Conservation (phyloP, 805 yeast species). For the Zygosaccharomyces bailii region DNA sequence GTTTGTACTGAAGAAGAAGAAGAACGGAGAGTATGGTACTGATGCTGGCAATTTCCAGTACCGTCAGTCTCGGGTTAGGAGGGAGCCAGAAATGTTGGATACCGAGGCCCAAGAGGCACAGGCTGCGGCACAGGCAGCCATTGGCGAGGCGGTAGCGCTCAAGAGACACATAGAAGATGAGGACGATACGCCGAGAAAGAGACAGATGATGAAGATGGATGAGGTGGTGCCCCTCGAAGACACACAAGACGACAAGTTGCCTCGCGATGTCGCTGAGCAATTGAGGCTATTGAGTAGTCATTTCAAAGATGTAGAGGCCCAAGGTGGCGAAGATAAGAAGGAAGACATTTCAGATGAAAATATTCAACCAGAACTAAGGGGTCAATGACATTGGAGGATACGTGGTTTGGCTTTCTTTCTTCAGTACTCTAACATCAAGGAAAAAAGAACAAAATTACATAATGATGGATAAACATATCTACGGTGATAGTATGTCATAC, state of each 20-base stretch:
- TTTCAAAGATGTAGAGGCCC: conserved; percentile 34
- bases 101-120: conserved; percentile 22
- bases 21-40: conserved; percentile 30
- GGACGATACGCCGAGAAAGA: conserved; percentile 18
- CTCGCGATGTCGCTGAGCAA: conserved; percentile 38
- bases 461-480: neutral
- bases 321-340: conserved; percentile 19
- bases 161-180: conserved; percentile 22
- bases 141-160: conserved; percentile 22
- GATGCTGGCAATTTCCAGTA: conserved; percentile 9
- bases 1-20: conserved; percentile 35
- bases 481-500: neutral
- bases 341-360: conserved; percentile 35
- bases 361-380: conserved; percentile 38
- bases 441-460: no score
- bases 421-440: no score
- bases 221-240: conserved; percentile 27
- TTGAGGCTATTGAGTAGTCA: conserved; percentile 34
- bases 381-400: conserved; percentile 20
- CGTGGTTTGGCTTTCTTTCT: neutral
- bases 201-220: conserved; percentile 19
- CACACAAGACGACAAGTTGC: conserved; percentile 33
- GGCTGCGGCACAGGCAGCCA: conserved; percentile 32
- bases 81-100: conserved; percentile 15
- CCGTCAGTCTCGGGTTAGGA: conserved; percentile 5